Conservation (phyloP, 2,329 filamentous ascomycete species). For the Clarireedia hainanense region DNA sequence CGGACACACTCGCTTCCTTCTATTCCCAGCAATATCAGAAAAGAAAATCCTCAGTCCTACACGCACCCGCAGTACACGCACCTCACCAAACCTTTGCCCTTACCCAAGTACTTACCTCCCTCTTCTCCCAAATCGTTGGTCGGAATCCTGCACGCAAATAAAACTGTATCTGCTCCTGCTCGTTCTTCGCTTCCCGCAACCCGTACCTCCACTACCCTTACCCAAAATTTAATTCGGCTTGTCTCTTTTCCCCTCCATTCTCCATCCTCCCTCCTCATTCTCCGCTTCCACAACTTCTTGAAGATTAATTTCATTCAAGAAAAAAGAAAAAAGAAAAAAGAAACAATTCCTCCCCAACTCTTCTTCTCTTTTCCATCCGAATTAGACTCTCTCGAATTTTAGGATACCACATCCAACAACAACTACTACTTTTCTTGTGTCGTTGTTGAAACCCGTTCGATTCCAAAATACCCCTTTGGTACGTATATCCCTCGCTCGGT, state of each 20-base stretch:
- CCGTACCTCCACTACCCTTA: not conserved
- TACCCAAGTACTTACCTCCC: too few species aligned
- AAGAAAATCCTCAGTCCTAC: not conserved
- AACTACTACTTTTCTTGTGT: not conserved
- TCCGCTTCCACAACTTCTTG: not conserved
- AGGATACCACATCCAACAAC: not conserved
- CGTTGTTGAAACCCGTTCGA: not conserved
- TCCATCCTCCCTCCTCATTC: not conserved
- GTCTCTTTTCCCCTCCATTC: not conserved
- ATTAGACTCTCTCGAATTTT: not conserved
- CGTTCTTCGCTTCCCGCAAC: not conserved
- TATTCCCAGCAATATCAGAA: not conserved
- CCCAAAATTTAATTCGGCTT: not conserved
- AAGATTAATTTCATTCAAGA: not conserved
- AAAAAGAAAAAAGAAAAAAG: not conserved
- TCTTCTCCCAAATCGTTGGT: too few species aligned
- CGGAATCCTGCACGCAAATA: too few species aligned
- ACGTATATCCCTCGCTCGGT: not conserved
- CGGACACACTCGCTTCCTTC: not conserved
- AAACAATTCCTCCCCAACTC: not conserved
- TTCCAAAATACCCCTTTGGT: slow-evolving; percentile 1
- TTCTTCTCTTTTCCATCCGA: not conserved
- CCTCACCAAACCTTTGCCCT: too few species aligned
- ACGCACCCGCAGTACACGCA: too few species aligned
- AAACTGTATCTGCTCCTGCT: not conserved